Evolutionary conservation across 352 stramenopile species (phyloP).

Genomic region (Phytophthora boehmeriae): DNA sequence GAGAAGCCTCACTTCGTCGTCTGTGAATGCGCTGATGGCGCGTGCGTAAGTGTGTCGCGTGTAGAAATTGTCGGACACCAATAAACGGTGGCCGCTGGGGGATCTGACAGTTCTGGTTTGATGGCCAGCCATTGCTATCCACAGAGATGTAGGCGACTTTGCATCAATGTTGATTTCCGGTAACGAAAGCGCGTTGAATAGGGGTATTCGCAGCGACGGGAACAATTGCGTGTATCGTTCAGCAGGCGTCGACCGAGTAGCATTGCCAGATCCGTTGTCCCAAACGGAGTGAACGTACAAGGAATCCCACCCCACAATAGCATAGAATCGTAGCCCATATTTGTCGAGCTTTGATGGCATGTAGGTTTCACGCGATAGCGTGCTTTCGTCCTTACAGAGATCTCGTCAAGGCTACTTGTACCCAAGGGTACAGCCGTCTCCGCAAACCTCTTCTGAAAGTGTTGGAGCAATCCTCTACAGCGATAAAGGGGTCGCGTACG

Average conservation of each 20-base stretch:
- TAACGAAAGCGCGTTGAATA: neutral
- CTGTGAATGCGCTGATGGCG: constrained; percentile 11
- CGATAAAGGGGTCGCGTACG: neutral
- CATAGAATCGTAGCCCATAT: constrained; percentile 12
- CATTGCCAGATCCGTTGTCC: constrained; percentile 6
- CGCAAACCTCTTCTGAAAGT: constrained; percentile 13
- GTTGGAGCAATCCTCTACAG: constrained; percentile 1
- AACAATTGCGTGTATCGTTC: constrained; percentile 11
- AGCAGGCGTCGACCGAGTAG: neutral
- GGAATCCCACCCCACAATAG: constrained; percentile 1
- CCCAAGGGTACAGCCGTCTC: constrained; percentile 7
- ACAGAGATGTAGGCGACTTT: constrained; percentile 1
- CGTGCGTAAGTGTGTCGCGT: constrained; percentile 14
- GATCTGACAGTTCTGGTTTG: neutral
- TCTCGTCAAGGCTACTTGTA: constrained; percentile 17
- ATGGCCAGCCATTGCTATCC: constrained; percentile 12
- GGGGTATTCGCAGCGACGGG: constrained; percentile 2
- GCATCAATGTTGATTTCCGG: neutral
- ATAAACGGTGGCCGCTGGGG: constrained; percentile 2
- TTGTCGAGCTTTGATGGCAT: constrained; percentile 12
- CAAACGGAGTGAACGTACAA: constrained; percentile 6
- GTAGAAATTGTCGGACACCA: constrained; percentile 24
- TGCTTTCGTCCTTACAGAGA: constrained; percentile 8
- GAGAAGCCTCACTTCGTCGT: constrained; percentile 12
- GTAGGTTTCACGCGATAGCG: neutral